These are phyloP conservation scores for Chalciporus sp. DNA, from an alignment of 1,284 basidiomycete species.

Conservation along the genomic window DNA sequence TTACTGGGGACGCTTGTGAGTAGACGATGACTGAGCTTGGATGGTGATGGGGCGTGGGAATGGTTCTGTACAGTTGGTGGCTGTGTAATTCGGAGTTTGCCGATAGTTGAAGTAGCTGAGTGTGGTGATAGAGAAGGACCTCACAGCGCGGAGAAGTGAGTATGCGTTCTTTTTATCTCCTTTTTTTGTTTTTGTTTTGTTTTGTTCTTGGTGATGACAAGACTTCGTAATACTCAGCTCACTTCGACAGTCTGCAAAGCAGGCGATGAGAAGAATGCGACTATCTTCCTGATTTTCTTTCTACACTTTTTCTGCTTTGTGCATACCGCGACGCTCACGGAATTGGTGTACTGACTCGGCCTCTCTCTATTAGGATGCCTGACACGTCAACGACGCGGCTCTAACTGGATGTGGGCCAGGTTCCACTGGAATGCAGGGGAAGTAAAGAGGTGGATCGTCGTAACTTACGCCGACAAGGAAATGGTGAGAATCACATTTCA, in stretches of 20 bases:
- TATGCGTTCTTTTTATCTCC: background rate
- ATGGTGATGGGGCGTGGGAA: constrained; percentile 26
- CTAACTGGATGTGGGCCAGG: too few relatives aligned
- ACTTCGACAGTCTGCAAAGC: constrained; percentile 52
- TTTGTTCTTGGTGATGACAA: constrained; percentile 44
- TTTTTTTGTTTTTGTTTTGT: constrained; percentile 11
- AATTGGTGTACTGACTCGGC: constrained; percentile 7
- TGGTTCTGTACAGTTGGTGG: constrained; percentile 45
- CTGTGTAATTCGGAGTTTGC: constrained; percentile 41
- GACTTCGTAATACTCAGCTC: constrained; percentile 60
- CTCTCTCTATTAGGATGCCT: background rate
- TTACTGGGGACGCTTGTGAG: background rate
- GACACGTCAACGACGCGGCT: background rate
- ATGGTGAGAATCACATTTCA: constrained; percentile 21
- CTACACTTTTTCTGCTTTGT: background rate
- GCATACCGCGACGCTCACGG: too few relatives aligned
- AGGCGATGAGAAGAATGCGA: constrained; percentile 57
- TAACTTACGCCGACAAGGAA: background rate
- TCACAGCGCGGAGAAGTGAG: constrained; percentile 12
- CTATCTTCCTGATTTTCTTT: constrained; percentile 41
- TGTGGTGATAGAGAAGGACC: background rate
- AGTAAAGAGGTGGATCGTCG: too few relatives aligned
- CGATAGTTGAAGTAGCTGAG: constrained; percentile 25
- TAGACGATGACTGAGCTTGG: background rate
- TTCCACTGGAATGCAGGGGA: too few relatives aligned